A percentile compares a stretch with the other conserved stretches of the same genome.
Evolutionary conservation across 2,329 filamentous ascomycete species (phyloP).

Genomic region (Hypoxylon sp.): DNA sequence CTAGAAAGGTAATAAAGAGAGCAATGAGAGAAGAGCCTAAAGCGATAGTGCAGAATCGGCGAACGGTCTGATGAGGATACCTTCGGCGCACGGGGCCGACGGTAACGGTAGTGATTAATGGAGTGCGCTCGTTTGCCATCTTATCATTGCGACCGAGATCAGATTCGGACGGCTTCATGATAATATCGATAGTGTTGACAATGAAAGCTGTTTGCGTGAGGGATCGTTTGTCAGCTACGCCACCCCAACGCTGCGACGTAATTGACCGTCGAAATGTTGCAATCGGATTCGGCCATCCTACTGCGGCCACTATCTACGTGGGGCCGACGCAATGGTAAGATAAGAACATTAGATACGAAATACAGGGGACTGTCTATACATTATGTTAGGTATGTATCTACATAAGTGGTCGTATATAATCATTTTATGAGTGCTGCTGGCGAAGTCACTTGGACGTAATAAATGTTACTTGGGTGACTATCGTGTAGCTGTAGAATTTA

Average conservation of each 20-base stretch:
- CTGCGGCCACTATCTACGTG: constrained; percentile 26
- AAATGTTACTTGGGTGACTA: too few species aligned
- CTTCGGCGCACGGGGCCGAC: constrained; percentile 67
- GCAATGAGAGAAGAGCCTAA: constrained; percentile 68
- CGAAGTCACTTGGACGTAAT: neutral
- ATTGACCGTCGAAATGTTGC: constrained; percentile 36
- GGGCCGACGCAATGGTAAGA: constrained; percentile 21
- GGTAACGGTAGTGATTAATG: constrained; percentile 75
- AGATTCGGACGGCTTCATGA: constrained; percentile 32
- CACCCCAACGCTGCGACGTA: constrained; percentile 35
- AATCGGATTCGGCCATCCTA: constrained; percentile 37
- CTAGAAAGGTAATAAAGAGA: constrained; percentile 64
- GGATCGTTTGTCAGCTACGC: constrained; percentile 10
- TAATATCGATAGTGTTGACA: constrained; percentile 1
- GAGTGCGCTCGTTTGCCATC: constrained; percentile 72
- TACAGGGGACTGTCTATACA: neutral
- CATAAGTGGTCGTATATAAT: constrained; percentile 4
- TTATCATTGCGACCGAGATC: constrained; percentile 46
- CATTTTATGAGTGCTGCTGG: neutral
- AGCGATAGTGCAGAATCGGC: constrained; percentile 76
- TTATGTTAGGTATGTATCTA: neutral
- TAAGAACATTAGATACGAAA: constrained; percentile 5
- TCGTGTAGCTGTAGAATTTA: too few species aligned
- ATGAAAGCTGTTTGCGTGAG: constrained; percentile 16
- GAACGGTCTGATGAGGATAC: constrained; percentile 72